Percentiles rank a stretch among this genome's conserved stretches.
These are phyloP conservation scores for Pneumocystis wakefieldiae DNA, from an alignment of 1,139 yeast genomes.

Conservation along the genomic window DNA sequence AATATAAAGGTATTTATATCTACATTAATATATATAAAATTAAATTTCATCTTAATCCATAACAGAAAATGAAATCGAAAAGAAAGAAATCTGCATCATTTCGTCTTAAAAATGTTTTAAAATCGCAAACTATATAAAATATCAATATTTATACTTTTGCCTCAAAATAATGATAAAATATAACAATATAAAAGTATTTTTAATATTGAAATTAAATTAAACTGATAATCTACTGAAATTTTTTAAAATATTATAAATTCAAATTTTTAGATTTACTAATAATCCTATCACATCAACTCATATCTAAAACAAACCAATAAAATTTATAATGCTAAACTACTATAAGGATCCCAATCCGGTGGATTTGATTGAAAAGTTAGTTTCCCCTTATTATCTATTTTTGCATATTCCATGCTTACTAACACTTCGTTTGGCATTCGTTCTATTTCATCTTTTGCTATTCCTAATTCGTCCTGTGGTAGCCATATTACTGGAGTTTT, in stretches of 20 bases:
- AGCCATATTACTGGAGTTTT: conserved; percentile 70
- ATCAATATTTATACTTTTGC: not conserved
- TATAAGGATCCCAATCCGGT: not conserved
- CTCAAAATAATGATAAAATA: not conserved
- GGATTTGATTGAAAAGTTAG: not conserved
- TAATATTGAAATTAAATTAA: not conserved
- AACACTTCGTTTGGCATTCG: not conserved
- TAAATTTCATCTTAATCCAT: not conserved
- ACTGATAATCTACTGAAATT: not conserved
- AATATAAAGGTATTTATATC: not conserved
- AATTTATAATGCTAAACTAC: not conserved
- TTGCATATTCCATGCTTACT: not conserved
- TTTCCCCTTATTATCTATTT: not conserved
- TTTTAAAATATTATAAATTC: not conserved
- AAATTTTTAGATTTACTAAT: not conserved
- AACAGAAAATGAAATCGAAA: not conserved
- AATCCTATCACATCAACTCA: not conserved
- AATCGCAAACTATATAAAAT: not conserved
- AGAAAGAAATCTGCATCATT: not conserved
- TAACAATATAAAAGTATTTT: not conserved
- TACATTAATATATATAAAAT: not conserved
- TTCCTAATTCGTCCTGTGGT: conserved; percentile 72
- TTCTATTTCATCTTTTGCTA: conserved; percentile 45
- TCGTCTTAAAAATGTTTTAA: not conserved
- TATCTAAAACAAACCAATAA: not conserved